These are phyloP conservation scores for Apiospora rasikravindrae DNA, from an alignment of 2,329 filamentous ascomycete species.

Conservation along the genomic window DNA sequence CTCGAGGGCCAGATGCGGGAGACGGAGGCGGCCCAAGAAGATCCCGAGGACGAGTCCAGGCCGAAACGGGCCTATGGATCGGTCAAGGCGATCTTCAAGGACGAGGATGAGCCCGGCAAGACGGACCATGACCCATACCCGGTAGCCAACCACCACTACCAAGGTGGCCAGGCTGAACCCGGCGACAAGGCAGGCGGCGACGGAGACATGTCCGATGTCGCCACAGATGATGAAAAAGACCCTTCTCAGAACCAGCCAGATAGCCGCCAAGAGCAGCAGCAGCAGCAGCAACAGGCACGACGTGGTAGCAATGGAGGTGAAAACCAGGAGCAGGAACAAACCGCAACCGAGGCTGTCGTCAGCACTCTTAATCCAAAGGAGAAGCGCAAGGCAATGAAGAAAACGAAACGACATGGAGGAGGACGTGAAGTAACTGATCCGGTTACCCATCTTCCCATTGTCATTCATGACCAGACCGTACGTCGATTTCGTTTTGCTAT, in stretches of 20 bases:
- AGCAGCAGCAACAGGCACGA: slow-evolving; percentile 9
- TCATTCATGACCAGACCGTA: slow-evolving; percentile 70
- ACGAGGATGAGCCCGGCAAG: slow-evolving; percentile 36
- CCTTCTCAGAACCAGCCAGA: slow-evolving; percentile 23
- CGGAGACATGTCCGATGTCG: slow-evolving; percentile 19
- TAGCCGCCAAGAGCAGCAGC: slow-evolving; percentile 16
- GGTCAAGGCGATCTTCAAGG: slow-evolving; percentile 43
- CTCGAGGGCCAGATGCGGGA: slow-evolving; percentile 47
- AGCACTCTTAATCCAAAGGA: slow-evolving; percentile 49
- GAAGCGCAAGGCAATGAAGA: slow-evolving; percentile 55
- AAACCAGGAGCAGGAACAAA: slow-evolving; percentile 30
- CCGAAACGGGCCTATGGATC: slow-evolving; percentile 42
- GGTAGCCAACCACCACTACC: slow-evolving; percentile 41
- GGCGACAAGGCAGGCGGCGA: slow-evolving; percentile 25
- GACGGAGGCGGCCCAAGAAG: slow-evolving; percentile 39
- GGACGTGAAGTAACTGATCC: slow-evolving; percentile 73
- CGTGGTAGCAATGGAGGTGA: background rate
- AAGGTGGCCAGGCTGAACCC: slow-evolving; percentile 25
- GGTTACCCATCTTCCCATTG: slow-evolving; percentile 72
- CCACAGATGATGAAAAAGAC: background rate
- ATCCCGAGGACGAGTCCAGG: slow-evolving; percentile 42
- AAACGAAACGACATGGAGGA: slow-evolving; percentile 48
- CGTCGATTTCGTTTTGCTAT: background rate
- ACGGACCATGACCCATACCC: slow-evolving; percentile 43
- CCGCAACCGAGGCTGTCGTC: slow-evolving; percentile 44